These are phyloP conservation scores for Huntiella moniliformis DNA, from an alignment of 2,329 filamentous ascomycete genomes.

Conservation along the genomic window DNA sequence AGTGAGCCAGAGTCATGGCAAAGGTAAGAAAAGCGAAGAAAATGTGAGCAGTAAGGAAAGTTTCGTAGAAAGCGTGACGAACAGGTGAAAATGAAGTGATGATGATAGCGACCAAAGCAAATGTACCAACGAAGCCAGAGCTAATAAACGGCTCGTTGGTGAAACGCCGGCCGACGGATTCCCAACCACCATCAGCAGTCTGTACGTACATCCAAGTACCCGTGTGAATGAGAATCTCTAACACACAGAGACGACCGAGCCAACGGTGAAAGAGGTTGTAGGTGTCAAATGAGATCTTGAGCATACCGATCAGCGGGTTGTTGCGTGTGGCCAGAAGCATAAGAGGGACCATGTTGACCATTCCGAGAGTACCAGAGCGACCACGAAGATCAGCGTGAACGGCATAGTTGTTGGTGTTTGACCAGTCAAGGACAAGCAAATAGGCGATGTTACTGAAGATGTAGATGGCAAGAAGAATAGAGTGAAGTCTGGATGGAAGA, in stretches of 20 bases:
- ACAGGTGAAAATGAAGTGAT: conserved; percentile 59
- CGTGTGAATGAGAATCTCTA: conserved; percentile 50
- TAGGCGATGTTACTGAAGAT: conserved; percentile 42
- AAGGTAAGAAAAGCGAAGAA: conserved; percentile 50
- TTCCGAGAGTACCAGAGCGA: conserved; percentile 49
- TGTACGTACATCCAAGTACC: conserved; percentile 57
- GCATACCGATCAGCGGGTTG: conserved; percentile 54
- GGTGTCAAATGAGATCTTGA: conserved; percentile 62
- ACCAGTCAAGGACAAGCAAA: conserved; percentile 43
- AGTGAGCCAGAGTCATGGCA: conserved; percentile 60
- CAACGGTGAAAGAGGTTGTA: conserved; percentile 69
- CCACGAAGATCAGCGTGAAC: conserved; percentile 45
- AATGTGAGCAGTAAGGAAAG: conserved; percentile 78
- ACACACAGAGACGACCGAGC: conserved; percentile 56
- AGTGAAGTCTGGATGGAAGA: conserved; percentile 47
- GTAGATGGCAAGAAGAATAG: conserved; percentile 36
- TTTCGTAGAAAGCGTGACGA: conserved; percentile 92
- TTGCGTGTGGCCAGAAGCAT: conserved; percentile 59
- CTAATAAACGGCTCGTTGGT: conserved; percentile 42
- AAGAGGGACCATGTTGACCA: conserved; percentile 61
- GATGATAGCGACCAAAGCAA: conserved; percentile 45
- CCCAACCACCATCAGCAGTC: conserved; percentile 43
- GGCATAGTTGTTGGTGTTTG: conserved; percentile 36
- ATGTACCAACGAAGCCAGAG: conserved; percentile 42
- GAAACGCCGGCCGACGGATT: conserved; percentile 35